A percentile compares a stretch with the other conserved stretches of the same genome.
Evolutionary conservation across 2,329 filamentous ascomycete species (phyloP).

Genomic region (Botryotinia convoluta): DNA sequence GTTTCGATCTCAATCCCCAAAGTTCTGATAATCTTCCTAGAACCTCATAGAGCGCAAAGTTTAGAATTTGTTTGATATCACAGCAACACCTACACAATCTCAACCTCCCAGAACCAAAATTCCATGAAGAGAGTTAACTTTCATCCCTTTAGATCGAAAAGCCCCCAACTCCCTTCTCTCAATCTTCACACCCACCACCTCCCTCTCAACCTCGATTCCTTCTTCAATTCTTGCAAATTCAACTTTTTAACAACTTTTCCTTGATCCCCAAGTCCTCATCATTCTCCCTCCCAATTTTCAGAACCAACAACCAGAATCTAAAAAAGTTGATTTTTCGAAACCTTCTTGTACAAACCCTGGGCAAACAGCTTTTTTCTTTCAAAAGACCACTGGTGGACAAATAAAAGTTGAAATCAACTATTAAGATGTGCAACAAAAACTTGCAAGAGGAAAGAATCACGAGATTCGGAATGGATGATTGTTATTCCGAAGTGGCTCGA

Average conservation of each 20-base stretch:
- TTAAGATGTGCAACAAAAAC: not conserved
- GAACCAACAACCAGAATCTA: not conserved
- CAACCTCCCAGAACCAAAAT: not conserved
- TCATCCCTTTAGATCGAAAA: not conserved
- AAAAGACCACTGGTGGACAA: not conserved
- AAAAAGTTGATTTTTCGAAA: not conserved
- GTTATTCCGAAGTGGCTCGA: not conserved
- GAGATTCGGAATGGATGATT: not conserved
- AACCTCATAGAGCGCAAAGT: not conserved
- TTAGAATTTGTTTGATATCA: not conserved
- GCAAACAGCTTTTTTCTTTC: not conserved
- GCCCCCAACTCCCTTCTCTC: not conserved
- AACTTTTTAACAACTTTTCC: not conserved
- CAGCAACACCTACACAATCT: not conserved
- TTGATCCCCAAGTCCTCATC: not conserved
- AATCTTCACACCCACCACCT: not conserved
- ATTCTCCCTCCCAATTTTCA: not conserved
- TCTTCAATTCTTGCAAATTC: not conserved
- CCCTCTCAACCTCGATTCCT: not conserved
- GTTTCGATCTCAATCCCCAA: not conserved
- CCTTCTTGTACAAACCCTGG: not conserved
- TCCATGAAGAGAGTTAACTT: not conserved
- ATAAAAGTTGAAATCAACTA: not conserved
- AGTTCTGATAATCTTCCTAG: not conserved
- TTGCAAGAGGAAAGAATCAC: not conserved